Evolutionary conservation across 139 green algal species (phyloP), one percentile per base, ranked within the genome.

Genomic region (Desmodesmus armatus): DNA sequence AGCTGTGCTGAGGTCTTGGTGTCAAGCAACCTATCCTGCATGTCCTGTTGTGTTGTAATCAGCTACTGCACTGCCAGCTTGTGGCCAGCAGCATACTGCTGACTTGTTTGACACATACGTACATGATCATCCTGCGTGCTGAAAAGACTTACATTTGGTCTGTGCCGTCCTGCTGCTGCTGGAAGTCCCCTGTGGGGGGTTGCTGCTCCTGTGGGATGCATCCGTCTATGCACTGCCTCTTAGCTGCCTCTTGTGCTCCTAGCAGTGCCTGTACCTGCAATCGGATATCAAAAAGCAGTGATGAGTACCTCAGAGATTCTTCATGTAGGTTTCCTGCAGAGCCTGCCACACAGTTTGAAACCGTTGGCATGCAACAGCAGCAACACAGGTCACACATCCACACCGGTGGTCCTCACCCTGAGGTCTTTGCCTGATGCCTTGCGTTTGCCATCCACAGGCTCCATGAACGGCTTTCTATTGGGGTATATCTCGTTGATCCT

Each of bases 391-490:
- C n/a, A n/a, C n/a, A n/a, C n/a, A n/a, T n/a, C n/a, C n/a, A n/a
- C n/a, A n/a, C n/a, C n/a, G n/a, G n/a, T n/a, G n/a, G 19, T 33
- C 23, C 74, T 69, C 49, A 82, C 76, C 47, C 76, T 5, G 63
- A 1, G 29, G 63, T 75, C 37, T 75, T 62, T n/a, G 47, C 19
- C 41, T 79, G 41, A 7, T 37, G 21, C 43, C n/a, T 82, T 71
- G 66, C 76, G 76, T 33, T 67, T 82, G 76, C 53, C 76, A 71
- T 82, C 72, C 11, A 72, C 76, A 31, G 47, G 9, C 39, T 82
- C 76, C 76, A 82, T 82, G 49, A 82, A 82, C 37, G 76, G 76
- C 76, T 82, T 82, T 39, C 25, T 19, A 3, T 55, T 33, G 2
- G 23, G 69, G 19, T 58, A 77, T 3, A 77, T 33, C 19, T 77